Percentiles rank a stretch among this genome's conserved stretches.
Evolutionary conservation across 225 moss, liverwort and hornwort genomes (phyloP).

Genomic region (Physcomitrium patens): DNA sequence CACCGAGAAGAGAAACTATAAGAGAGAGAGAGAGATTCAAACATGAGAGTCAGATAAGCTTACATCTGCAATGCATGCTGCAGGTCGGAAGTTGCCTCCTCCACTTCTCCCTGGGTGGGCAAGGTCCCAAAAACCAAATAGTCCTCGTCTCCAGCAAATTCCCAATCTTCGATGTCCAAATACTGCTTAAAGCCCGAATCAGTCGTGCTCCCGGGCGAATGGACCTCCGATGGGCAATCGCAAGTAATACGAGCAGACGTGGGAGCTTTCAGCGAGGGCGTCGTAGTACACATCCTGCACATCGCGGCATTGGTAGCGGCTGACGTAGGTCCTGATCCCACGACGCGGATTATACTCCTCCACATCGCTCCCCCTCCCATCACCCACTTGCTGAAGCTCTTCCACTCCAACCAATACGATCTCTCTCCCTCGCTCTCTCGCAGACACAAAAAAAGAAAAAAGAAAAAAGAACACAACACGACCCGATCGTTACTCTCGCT

Average conservation of each 20-base stretch:
- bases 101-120: conserved; percentile 69
- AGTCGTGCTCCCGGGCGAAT: conserved; percentile 22
- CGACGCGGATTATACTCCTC: conserved; percentile 61
- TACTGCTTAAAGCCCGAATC: conserved; percentile 51
- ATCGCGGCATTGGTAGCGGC: conserved; percentile 65
- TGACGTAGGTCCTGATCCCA: conserved; percentile 50
- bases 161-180: conserved; percentile 66
- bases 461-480: not conserved
- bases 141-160: conserved; percentile 67
- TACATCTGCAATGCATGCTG: conserved; percentile 81
- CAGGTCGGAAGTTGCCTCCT: conserved; percentile 84
- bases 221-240: conserved; percentile 50
- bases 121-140: conserved; percentile 80
- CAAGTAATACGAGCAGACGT: conserved; percentile 56
- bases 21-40: not conserved
- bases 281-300: conserved; percentile 58
- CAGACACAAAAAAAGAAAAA: not conserved
- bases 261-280: conserved; percentile 51
- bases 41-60: not conserved
- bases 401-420: not conserved
- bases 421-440: not conserved
- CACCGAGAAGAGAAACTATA: not conserved
- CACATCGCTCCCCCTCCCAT: conserved; percentile 73
- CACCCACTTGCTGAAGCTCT: conserved; percentile 28
- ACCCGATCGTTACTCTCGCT: not conserved